Conservation (phyloP, 2,329 filamentous ascomycete genomes). For the Chalara sp. region DNA sequence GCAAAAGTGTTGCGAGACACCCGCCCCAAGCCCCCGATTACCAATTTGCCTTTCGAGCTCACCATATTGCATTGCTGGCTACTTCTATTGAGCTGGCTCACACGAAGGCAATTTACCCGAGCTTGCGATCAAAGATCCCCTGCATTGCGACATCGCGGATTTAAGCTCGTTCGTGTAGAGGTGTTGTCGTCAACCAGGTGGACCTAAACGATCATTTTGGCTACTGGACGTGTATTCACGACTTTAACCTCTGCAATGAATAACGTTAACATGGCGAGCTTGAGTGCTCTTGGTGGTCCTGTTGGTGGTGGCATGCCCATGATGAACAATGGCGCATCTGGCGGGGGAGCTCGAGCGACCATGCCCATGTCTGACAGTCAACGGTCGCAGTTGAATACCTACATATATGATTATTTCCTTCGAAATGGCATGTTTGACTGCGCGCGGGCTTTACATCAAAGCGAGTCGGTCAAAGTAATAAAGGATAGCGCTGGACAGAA, state of each 20-base stretch:
- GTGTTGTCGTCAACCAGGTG: no score
- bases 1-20: no score
- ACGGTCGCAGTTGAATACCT: conserved; percentile 66
- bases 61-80: no score
- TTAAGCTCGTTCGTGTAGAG: no score
- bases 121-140: no score
- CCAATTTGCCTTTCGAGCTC: no score
- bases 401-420: conserved; percentile 88
- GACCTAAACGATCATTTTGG: no score
- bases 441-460: conserved; percentile 65
- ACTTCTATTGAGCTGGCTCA: no score
- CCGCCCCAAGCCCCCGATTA: no score
- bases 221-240: no score
- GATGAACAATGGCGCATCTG: conserved; percentile 50
- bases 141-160: no score
- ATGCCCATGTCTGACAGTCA: conserved; percentile 27
- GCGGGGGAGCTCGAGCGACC: conserved; percentile 23
- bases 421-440: conserved; percentile 79
- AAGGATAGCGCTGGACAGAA: conserved; percentile 68
- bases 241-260: conserved; percentile 24
- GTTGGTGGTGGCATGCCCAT: conserved; percentile 52
- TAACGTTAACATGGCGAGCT: conserved; percentile 49
- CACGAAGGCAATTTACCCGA: no score
- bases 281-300: conserved; percentile 56
- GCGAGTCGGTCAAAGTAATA: conserved; percentile 57